A percentile compares a stretch with the other conserved stretches of the same genome.
These are phyloP conservation scores for Carallia pectinifolia DNA, from an alignment of 345 rosid genomes.

Conservation along the genomic window DNA sequence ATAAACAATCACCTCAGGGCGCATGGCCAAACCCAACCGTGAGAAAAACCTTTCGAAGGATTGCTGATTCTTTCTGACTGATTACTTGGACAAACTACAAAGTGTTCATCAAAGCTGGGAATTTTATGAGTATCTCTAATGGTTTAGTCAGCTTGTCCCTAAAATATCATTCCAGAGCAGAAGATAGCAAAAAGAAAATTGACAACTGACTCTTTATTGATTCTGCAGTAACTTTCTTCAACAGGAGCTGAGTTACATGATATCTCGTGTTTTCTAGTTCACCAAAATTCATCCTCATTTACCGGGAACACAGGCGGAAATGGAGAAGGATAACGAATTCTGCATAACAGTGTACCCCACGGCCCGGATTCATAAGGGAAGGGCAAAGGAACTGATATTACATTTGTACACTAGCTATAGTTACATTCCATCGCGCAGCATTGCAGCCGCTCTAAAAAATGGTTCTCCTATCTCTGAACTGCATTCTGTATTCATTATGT, in stretches of 20 bases:
- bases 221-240: no score
- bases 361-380: not conserved
- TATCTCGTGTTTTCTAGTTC: no score
- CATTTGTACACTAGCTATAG: slow-evolving; percentile 16
- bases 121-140: not conserved
- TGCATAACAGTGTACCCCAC: not conserved
- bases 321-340: no score
- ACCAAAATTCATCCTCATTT: no score
- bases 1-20: slow-evolving; percentile 72
- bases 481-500: slow-evolving; percentile 25
- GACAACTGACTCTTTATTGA: no score
- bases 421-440: slow-evolving; percentile 10
- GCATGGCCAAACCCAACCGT: slow-evolving; percentile 60
- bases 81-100: slow-evolving; percentile 22
- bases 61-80: slow-evolving; percentile 60
- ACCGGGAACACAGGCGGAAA: no score
- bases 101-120: not conserved
- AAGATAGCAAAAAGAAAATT: no score
- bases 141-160: not conserved
- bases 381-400: not conserved
- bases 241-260: no score
- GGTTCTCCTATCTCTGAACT: slow-evolving; percentile 17
- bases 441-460: not conserved
- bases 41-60: slow-evolving; percentile 40
- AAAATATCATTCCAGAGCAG: not conserved